Conservation (phyloP, 768 basidiomycete species). For the Boletus sp. region DNA sequence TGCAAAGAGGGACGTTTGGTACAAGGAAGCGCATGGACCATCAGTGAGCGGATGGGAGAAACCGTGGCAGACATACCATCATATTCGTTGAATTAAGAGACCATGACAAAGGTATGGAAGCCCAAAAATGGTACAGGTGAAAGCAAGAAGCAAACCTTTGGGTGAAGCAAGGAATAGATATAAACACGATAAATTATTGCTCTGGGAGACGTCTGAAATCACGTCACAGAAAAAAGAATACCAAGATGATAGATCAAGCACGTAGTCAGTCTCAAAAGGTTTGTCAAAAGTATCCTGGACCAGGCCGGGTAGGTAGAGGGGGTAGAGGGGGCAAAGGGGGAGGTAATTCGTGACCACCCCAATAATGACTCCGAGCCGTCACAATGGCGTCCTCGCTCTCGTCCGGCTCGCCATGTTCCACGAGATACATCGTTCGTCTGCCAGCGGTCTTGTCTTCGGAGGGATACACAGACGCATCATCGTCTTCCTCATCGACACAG, state of each 20-base stretch:
- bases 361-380: slow-evolving; percentile 19
- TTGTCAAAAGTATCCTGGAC: slow-evolving; percentile 29
- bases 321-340: slow-evolving; percentile 25
- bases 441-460: slow-evolving; percentile 33
- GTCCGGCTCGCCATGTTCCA: slow-evolving; percentile 27
- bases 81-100: slow-evolving; percentile 1
- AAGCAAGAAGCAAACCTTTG: slow-evolving; percentile 8
- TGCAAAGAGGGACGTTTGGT: slow-evolving; percentile 3
- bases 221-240: not conserved
- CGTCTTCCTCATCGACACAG: slow-evolving; percentile 19
- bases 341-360: slow-evolving; percentile 10
- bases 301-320: slow-evolving; percentile 13
- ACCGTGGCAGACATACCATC: not conserved
- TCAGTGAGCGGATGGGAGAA: slow-evolving; percentile 1
- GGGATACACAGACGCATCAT: slow-evolving; percentile 30
- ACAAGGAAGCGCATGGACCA: slow-evolving; percentile 9
- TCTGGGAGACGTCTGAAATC: not conserved
- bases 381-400: slow-evolving; percentile 22
- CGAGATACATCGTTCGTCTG: slow-evolving; percentile 33
- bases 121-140: slow-evolving; percentile 10
- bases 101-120: slow-evolving; percentile 3
- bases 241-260: slow-evolving; percentile 8
- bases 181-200: slow-evolving; percentile 32
- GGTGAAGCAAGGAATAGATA: slow-evolving; percentile 15
- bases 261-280: not conserved